Evolutionary conservation across 805 yeast species (phyloP).

Genomic region (Saccharomycopsis schoenii): DNA sequence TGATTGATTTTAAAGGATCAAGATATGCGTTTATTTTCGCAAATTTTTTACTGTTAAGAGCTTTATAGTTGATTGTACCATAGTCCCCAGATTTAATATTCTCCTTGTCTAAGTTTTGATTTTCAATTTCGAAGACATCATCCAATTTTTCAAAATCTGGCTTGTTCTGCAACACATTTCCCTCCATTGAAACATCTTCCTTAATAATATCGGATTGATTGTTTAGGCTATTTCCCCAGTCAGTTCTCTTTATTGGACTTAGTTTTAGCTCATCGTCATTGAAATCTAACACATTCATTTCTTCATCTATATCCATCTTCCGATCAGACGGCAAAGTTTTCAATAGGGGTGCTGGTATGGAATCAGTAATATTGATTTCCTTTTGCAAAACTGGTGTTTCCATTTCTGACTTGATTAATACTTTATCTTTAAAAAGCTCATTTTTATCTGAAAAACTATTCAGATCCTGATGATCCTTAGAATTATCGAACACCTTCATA

Average conservation of each 20-base stretch:
- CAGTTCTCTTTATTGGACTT: constrained; percentile 13
- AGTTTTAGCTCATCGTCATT: constrained; percentile 9
- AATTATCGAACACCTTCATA: background rate
- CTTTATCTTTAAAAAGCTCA: background rate
- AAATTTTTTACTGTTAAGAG: background rate
- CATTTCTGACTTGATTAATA: background rate
- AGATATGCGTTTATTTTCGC: constrained; percentile 5
- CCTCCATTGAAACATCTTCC: background rate
- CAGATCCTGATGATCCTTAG: background rate
- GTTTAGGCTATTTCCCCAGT: background rate
- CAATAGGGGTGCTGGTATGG: background rate
- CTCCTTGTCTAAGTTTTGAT: background rate
- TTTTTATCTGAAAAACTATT: background rate
- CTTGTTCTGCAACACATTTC: background rate
- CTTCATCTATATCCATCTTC: background rate
- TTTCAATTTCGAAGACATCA: background rate
- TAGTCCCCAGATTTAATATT: background rate
- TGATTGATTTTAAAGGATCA: constrained; percentile 13
- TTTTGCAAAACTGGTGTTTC: background rate
- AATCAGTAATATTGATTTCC: background rate
- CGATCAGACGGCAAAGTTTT: no score
- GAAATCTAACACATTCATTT: background rate
- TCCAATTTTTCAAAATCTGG: background rate
- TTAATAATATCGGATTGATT: background rate
- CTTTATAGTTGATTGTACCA: background rate